Base-by-base conservation (phyloP, 2,329 filamentous ascomycete genomes). In the Dryadomyces quercivorus region DNA sequence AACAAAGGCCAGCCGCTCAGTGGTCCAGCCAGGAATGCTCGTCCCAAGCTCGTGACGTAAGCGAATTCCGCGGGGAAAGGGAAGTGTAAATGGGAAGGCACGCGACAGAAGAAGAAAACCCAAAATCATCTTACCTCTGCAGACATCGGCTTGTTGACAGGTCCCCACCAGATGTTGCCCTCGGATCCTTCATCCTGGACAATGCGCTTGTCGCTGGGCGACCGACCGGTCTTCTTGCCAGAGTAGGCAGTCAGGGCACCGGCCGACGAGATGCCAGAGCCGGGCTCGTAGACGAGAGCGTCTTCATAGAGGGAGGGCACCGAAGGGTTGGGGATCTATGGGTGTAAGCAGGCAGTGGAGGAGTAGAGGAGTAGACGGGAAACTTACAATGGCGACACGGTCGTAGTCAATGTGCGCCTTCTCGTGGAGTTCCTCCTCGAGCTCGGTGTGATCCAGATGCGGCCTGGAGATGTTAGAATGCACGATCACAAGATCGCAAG, bases 371-470 rank as follows among this genome's bases (percentile, higher is more conserved):
- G 26, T 1, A 1, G 3, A 45, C 31, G 36, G 2, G 15, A 12
- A 9, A 69, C 88, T 71, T 80, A 95, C 91, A 78, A 98, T 98
- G 60, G 93, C 88, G 66, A 98, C 93, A 68, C 90, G 87, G 74
- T 97, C 88, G 71, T 97, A 98, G 80, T 98, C 93, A 68, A 98
- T 98, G 80, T 98, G 92, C 63, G 93, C 93, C 68, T 86, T 90
- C 73, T 96, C 89, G 73, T 97, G 91, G 59, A 98, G 86, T 71
- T 95, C 89, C 75, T 97, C 90, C 75, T 98, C 90, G 61, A 98
- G 84, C 71, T 97, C 93, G 48, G 93, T 97, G 81, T 96, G 92
- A 69, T 94, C 78, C 67, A 84, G 77, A 60, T 61, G 59, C 21
- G 91, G 88, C 72, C 89, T 94, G 66, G 43, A 46, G 21, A 56